Base-by-base conservation (phyloP, 352 stramenopile species). In the Nothophytophthora sp. region DNA sequence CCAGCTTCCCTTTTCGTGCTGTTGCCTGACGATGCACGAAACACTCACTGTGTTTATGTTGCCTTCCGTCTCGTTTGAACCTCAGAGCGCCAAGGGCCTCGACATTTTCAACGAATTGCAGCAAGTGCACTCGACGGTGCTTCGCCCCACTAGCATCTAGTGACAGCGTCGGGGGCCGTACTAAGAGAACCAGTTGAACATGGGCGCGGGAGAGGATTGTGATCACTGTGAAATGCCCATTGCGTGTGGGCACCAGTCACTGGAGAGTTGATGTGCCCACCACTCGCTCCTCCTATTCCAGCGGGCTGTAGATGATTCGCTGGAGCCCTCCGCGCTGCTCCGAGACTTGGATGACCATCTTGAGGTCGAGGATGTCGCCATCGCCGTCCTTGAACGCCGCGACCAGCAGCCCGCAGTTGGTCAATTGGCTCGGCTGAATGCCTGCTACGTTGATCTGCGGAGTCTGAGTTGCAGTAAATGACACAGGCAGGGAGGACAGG, bases 341-440 rank as follows among this genome's bases (percentile, higher is more conserved):
- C 7, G 82, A 92, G 29, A 96, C 86, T 63, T 96, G 84, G 37
- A 93, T 76, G 45, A 96, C 86, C 82, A 95, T 92, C 54, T 95
- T 95, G 34, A 96, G 65, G 42, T 91, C 81, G 42, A 92, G 64
- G 53, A 96, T 91, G 20, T 88, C 75, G 41, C 79, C 81, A 12
- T 79, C 63, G 20, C 78, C 59, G 53, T 84, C 60, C 51, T 85
- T 88, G 48, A 96, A 88, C 3, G 82, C 74, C n/a, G 84, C 84
- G 24, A 84, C 88, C 29, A 96, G 67, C 40, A 96, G 57, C n/a
- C 86, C 85, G 58, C 86, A 96, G 65, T 96, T 96, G 42, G 79
- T 85, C 32, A 94, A 68, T 36, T 94, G 83, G 50, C 83, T 93
- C 19, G 86, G 73, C 45, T 94, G 57, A 55, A 96, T 94, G 29